Base-by-base conservation (phyloP, 768 basidiomycete species). In the Asterophora parasitica region DNA sequence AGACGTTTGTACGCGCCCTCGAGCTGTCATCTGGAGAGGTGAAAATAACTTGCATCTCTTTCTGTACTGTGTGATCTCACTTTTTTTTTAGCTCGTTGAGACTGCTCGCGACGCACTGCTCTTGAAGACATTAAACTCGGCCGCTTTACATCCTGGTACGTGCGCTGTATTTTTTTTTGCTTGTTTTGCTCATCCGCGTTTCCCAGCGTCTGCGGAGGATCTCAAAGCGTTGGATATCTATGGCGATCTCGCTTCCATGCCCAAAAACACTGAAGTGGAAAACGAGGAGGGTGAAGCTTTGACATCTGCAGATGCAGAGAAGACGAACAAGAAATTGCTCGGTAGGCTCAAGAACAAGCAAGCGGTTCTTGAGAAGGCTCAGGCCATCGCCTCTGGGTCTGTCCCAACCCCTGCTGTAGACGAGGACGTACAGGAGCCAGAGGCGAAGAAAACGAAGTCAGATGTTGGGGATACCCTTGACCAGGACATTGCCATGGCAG, bases 221-320 rank as follows among this genome's bases (percentile, higher is more conserved):
- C 59, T 84, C 4, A 68, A 75, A 45, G 58, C 63, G 3, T 67
- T 88, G 1, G 81, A 85, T 43, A 65, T 88, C 2, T 90, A 90
- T 56, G 64, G 69, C 31, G 54, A 56, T 30, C 54, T 58, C 26
- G 28, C 42, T 8, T 23, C 54, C 16, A 67, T 85, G 48, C 83
- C 83, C 6, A 85, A 85, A 55, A 72, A 70, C 49, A 59, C 68
- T 17, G 75, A 80, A 28, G 65, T 58, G 4, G 74, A 74, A 32
- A 69, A 72, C 42, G 66, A 46, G 11, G 57, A 65, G n/a, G 68
- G 67, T 52, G 62, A 64, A 34, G 61, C 63, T 4, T 66, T 65
- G 8, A 53, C 44, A 44, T 46, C 47, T n/a, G 52, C 60, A 7
- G 50, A 58, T 48, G 53, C 43, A 36, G 53, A 55, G 38, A 61